Conservation (phyloP, 2,329 filamentous ascomycete genomes). For the Pseudogymnoascus sp. region DNA sequence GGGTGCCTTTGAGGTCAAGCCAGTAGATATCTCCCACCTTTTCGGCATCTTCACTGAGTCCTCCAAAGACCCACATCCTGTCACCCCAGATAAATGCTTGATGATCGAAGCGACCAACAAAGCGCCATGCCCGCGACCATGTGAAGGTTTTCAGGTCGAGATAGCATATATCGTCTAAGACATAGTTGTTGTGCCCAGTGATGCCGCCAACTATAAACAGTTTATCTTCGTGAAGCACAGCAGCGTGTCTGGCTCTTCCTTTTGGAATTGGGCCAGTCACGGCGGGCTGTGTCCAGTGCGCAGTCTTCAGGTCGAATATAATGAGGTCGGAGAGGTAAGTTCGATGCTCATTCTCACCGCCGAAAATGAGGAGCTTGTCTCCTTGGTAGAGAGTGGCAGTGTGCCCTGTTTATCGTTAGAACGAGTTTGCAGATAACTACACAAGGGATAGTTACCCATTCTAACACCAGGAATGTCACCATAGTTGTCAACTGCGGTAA, state of each 20-base stretch:
- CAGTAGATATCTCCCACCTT: constrained; percentile 95
- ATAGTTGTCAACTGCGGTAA: constrained; percentile 76
- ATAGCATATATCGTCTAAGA: constrained; percentile 93
- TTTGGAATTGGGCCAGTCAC: constrained; percentile 78
- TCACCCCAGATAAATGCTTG: constrained; percentile 88
- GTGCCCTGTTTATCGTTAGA: constrained; percentile 53
- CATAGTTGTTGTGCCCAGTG: constrained; percentile 82
- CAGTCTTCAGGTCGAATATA: constrained; percentile 88
- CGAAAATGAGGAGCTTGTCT: constrained; percentile 93
- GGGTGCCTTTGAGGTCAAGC: constrained; percentile 86
- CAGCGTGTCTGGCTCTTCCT: constrained; percentile 85
- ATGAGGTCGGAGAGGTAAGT: constrained; percentile 94
- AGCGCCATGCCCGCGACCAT: constrained; percentile 94
- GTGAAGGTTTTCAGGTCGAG: constrained; percentile 95
- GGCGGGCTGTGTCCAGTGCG: constrained; percentile 89
- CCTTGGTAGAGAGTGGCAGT: constrained; percentile 91
- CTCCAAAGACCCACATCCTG: constrained; percentile 92
- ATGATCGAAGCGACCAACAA: constrained; percentile 91
- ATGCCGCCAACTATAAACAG: constrained; percentile 94
- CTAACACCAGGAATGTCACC: constrained; percentile 94
- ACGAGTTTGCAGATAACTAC: constrained; percentile 2
- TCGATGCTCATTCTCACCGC: constrained; percentile 94
- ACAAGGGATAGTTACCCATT: constrained; percentile 61
- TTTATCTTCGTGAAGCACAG: constrained; percentile 88
- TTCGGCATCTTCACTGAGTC: constrained; percentile 92